Percentiles rank a stretch among this genome's conserved stretches.
These are phyloP conservation scores for Penicillium robsamsonii DNA, from an alignment of 495 filamentous ascomycete genomes.

Conservation along the genomic window DNA sequence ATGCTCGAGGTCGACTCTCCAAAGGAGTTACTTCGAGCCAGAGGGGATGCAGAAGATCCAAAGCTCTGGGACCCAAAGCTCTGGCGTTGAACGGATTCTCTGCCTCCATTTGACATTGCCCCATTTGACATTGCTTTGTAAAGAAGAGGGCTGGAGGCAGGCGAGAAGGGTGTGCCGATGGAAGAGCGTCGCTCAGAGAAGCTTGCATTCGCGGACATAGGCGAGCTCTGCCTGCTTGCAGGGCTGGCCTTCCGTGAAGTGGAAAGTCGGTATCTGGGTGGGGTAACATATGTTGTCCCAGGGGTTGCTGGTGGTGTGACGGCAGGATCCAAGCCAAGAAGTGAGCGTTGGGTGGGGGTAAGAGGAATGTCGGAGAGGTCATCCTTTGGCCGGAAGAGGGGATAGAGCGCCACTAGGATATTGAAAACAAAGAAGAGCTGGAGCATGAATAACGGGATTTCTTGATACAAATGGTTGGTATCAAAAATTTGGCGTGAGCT, in stretches of 20 bases:
- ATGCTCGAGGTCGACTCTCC: slow-evolving; percentile 44
- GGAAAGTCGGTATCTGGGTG: slow-evolving; percentile 80
- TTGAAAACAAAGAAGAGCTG: slow-evolving; percentile 64
- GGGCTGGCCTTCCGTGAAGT: slow-evolving; percentile 56
- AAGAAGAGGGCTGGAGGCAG: slow-evolving; percentile 61
- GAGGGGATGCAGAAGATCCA: slow-evolving; percentile 41
- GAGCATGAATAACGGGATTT: slow-evolving; percentile 43
- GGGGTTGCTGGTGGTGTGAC: slow-evolving; percentile 62
- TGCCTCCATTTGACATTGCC: slow-evolving; percentile 50
- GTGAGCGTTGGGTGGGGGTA: slow-evolving; percentile 80
- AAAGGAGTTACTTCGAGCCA: slow-evolving; percentile 48
- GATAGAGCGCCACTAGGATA: slow-evolving; percentile 61
- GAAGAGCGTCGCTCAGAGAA: slow-evolving; percentile 41
- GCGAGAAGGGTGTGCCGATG: slow-evolving; percentile 47
- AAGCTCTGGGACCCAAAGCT: slow-evolving; percentile 67
- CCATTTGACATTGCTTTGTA: slow-evolving; percentile 63
- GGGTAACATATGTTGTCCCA: slow-evolving; percentile 68
- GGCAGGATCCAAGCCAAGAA: slow-evolving; percentile 77
- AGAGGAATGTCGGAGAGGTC: slow-evolving; percentile 86
- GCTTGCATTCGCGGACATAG: slow-evolving; percentile 45
- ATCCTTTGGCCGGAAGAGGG: slow-evolving; percentile 67
- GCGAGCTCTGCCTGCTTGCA: slow-evolving; percentile 54
- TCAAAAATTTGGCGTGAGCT: slow-evolving; percentile 29
- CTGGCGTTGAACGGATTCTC: slow-evolving; percentile 53
- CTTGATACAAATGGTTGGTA: slow-evolving; percentile 28